phyloP scores from a whole-genome alignment of 2,329 filamentous ascomycete species.

The Huntiella decipiens region DNA sequence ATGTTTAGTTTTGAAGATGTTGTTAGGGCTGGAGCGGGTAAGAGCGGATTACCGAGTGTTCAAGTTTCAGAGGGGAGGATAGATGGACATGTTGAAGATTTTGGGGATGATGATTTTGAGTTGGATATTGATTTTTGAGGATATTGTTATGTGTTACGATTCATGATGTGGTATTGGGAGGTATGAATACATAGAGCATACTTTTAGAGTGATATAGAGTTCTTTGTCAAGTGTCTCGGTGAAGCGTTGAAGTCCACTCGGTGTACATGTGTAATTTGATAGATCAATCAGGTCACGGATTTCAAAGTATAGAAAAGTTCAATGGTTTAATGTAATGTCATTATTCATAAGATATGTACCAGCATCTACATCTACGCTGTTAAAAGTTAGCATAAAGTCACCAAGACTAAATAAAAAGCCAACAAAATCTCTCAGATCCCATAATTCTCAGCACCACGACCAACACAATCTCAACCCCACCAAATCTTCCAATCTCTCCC shows the following conservation, averaged over 20 bases:
- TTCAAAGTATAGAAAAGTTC: too few species aligned
- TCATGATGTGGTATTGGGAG: background rate
- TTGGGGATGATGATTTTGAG: conserved; percentile 8
- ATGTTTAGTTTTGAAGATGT: background rate
- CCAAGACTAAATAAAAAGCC: background rate
- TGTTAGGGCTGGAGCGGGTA: background rate
- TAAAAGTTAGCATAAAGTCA: background rate
- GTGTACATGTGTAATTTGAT: too few species aligned
- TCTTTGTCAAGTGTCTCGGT: too few species aligned
- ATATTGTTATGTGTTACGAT: conserved; percentile 4
- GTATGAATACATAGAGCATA: too few species aligned
- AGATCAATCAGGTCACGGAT: too few species aligned
- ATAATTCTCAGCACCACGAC: background rate
- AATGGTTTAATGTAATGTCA: too few species aligned
- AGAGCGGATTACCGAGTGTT: background rate
- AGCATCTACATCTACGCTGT: background rate
- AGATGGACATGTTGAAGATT: background rate
- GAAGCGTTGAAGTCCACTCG: too few species aligned
- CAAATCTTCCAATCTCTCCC: background rate
- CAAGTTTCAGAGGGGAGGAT: background rate
- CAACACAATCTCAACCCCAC: background rate
- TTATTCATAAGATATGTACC: background rate
- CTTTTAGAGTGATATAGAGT: too few species aligned
- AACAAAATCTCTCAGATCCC: background rate
- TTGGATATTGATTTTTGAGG: conserved; percentile 6